These are phyloP conservation scores for Haplographium delicatum DNA, from an alignment of 495 filamentous ascomycete genomes.

Conservation along the genomic window DNA sequence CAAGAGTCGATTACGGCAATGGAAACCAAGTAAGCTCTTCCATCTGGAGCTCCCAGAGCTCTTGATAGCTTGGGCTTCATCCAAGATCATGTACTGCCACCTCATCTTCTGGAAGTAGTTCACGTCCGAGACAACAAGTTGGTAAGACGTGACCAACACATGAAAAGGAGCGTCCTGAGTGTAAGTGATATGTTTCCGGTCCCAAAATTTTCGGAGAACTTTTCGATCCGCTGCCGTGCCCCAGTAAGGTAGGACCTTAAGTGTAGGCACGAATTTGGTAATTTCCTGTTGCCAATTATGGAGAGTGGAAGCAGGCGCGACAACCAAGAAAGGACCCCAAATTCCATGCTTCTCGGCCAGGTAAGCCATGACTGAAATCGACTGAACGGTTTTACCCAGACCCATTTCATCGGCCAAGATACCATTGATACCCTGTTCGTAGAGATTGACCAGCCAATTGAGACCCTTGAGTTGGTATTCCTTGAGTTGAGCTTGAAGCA, in stretches of 20 bases:
- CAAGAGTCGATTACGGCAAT: slow-evolving; percentile 90
- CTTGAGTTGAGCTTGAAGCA: slow-evolving; percentile 90
- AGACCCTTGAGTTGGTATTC: slow-evolving; percentile 98
- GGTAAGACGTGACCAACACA: slow-evolving; percentile 93
- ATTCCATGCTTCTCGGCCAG: slow-evolving; percentile 95
- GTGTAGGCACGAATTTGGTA: slow-evolving; percentile 80
- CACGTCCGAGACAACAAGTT: slow-evolving; percentile 91
- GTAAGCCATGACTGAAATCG: slow-evolving; percentile 98
- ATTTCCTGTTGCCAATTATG: slow-evolving; percentile 99
- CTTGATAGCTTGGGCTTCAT: slow-evolving; percentile 98
- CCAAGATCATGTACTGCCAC: slow-evolving; percentile 99
- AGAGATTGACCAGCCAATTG: slow-evolving; percentile 98
- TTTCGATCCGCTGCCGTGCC: slow-evolving; percentile 92
- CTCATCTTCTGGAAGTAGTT: slow-evolving; percentile 97
- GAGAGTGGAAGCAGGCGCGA: slow-evolving; percentile 90
- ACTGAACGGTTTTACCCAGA: slow-evolving; percentile 97
- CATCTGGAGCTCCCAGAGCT: slow-evolving; percentile 93
- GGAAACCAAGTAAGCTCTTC: slow-evolving; percentile 92
- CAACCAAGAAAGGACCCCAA: slow-evolving; percentile 97
- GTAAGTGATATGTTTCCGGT: slow-evolving; percentile 94
- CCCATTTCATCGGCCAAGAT: slow-evolving; percentile 99
- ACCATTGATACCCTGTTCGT: slow-evolving; percentile 99
- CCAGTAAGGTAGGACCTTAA: slow-evolving; percentile 97
- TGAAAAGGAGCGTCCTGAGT: slow-evolving; percentile 90
- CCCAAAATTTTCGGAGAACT: slow-evolving; percentile 97